Evolutionary conservation across 768 basidiomycete genomes (phyloP).

Genomic region (Pleurotus cornucopiae): DNA sequence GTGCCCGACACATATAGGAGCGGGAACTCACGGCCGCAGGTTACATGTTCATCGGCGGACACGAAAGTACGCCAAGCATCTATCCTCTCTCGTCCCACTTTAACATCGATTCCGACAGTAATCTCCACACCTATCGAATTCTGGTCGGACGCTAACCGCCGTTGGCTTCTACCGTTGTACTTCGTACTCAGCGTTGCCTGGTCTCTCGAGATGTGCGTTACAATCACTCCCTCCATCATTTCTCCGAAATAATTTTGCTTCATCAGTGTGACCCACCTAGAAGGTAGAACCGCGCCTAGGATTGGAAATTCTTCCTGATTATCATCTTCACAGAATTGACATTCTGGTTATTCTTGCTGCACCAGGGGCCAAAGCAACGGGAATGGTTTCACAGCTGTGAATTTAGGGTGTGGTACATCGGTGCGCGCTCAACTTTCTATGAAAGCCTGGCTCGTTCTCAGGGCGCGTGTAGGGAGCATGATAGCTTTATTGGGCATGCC

Average conservation of each 20-base stretch:
- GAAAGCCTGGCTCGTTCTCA: not conserved
- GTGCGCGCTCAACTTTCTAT: constrained; percentile 31
- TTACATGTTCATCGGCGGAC: constrained; percentile 29
- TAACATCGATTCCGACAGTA: constrained; percentile 29
- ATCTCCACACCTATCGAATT: constrained; percentile 50
- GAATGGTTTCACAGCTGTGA: constrained; percentile 83
- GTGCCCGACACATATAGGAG: too few species aligned
- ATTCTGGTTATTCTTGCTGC: constrained; percentile 81
- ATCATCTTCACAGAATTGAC: constrained; percentile 49
- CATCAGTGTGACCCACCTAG: constrained; percentile 70
- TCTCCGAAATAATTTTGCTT: constrained; percentile 4
- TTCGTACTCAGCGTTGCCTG: constrained; percentile 71
- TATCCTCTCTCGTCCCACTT: constrained; percentile 11
- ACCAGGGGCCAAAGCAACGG: constrained; percentile 67
- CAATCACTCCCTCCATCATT: constrained; percentile 2
- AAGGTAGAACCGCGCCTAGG: constrained; percentile 41
- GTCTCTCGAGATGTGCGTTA: constrained; percentile 70
- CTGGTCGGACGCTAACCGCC: constrained; percentile 42
- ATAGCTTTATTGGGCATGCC: constrained; percentile 70
- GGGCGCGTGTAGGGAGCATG: constrained; percentile 47
- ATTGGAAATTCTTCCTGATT: not conserved
- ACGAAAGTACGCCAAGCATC: constrained; percentile 23
- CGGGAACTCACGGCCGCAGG: constrained; percentile 23
- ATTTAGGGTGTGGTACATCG: constrained; percentile 66
- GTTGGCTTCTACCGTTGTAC: constrained; percentile 64